Percentiles rank a stretch among this genome's conserved stretches.
These are phyloP conservation scores for Pulveroboletus sp. DNA, from an alignment of 768 basidiomycete species.

Conservation along the genomic window DNA sequence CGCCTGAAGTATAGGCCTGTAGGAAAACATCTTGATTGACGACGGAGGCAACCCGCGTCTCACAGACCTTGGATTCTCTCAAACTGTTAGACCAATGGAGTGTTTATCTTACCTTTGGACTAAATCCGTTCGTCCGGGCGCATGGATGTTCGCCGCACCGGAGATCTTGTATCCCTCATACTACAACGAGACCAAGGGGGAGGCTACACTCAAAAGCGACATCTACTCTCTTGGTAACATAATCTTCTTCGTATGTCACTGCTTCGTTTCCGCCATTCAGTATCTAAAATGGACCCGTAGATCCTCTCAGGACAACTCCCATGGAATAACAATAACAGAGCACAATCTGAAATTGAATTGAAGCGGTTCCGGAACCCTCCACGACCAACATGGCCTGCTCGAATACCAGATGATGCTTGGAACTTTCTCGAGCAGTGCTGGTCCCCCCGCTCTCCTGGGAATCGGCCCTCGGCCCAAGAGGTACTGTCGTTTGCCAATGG, in stretches of 20 bases:
- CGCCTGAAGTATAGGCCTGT: too few species aligned
- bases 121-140: background rate
- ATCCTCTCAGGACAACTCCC: background rate
- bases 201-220: background rate
- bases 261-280: background rate
- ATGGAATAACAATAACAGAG: background rate
- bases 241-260: constrained; percentile 1
- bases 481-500: background rate
- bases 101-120: background rate
- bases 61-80: too few species aligned
- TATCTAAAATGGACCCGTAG: background rate
- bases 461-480: background rate
- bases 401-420: background rate
- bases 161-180: background rate
- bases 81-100: background rate
- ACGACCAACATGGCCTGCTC: constrained; percentile 1
- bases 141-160: background rate
- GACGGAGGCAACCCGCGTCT: too few species aligned
- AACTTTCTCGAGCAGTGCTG: constrained; percentile 3
- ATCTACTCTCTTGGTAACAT: constrained; percentile 7
- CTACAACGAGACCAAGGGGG: background rate
- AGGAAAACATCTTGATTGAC: too few species aligned
- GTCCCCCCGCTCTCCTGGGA: background rate
- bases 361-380: background rate
- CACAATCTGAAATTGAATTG: background rate